These are phyloP conservation scores for Venturia oleaginea DNA, from an alignment of 2,329 filamentous ascomycete genomes.

Conservation along the genomic window DNA sequence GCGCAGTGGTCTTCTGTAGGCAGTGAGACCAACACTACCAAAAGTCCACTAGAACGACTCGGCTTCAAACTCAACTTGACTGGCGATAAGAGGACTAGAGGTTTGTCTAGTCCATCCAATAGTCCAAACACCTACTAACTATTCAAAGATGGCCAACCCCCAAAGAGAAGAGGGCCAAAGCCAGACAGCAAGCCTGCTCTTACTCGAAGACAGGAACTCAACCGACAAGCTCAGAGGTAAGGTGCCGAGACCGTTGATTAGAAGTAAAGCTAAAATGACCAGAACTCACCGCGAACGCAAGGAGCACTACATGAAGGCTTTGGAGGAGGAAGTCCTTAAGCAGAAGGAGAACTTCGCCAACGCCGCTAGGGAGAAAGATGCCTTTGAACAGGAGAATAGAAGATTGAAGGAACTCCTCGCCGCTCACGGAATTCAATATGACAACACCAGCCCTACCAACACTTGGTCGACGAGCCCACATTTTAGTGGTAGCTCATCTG, in stretches of 20 bases:
- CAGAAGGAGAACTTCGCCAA: constrained; percentile 77
- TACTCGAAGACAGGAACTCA: constrained; percentile 85
- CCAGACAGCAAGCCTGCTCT: constrained; percentile 92
- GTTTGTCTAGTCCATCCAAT: constrained; percentile 4
- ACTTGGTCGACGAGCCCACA: constrained; percentile 22
- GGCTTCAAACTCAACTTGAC: constrained; percentile 15
- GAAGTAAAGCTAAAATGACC: constrained; percentile 16
- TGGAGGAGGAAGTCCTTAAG: constrained; percentile 84
- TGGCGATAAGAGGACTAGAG: constrained; percentile 16
- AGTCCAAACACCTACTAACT: neutral
- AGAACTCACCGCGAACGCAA: constrained; percentile 96
- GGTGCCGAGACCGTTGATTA: neutral
- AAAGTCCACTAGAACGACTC: constrained; percentile 13
- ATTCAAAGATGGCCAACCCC: constrained; percentile 63
- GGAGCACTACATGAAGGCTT: constrained; percentile 87
- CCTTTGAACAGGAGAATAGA: constrained; percentile 68
- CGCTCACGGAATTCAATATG: constrained; percentile 50
- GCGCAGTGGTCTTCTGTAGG: constrained; percentile 4
- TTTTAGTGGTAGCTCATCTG: constrained; percentile 38
- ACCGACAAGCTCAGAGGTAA: constrained; percentile 90
- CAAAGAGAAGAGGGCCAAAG: constrained; percentile 88
- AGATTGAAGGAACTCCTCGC: constrained; percentile 57
- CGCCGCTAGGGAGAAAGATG: constrained; percentile 65
- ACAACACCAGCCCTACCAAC: constrained; percentile 27
- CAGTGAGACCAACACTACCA: constrained; percentile 9